Evolutionary conservation across 768 basidiomycete species (phyloP).

Genomic region (Podaxis sp.): DNA sequence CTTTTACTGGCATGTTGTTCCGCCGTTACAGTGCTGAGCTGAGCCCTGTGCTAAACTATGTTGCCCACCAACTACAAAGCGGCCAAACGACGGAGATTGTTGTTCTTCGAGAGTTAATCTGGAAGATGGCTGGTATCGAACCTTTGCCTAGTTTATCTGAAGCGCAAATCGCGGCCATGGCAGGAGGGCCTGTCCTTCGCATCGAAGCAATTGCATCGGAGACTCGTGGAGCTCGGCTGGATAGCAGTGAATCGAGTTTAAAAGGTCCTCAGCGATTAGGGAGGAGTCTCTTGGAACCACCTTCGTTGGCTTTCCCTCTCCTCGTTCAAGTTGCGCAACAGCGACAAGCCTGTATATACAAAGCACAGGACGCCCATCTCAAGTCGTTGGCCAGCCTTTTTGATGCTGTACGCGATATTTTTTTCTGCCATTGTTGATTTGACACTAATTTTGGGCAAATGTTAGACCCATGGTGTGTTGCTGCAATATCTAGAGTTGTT

Average conservation of each 20-base stretch:
- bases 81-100: constrained; percentile 86
- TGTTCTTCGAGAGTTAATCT: constrained; percentile 89
- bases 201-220: constrained; percentile 84
- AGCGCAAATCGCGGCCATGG: constrained; percentile 85
- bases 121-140: constrained; percentile 94
- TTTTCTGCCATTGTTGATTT: constrained; percentile 16
- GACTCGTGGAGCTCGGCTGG: constrained; percentile 71
- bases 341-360: constrained; percentile 80
- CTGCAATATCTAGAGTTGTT: constrained; percentile 91
- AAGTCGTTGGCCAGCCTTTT: constrained; percentile 87
- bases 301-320: constrained; percentile 74
- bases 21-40: constrained; percentile 82
- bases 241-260: constrained; percentile 59
- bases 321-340: constrained; percentile 92
- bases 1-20: constrained; percentile 92
- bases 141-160: constrained; percentile 89
- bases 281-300: constrained; percentile 61
- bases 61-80: constrained; percentile 85
- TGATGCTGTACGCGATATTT: constrained; percentile 67
- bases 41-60: constrained; percentile 81
- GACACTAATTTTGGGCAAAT: constrained; percentile 12
- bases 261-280: constrained; percentile 71
- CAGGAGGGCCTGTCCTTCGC: constrained; percentile 83
- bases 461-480: constrained; percentile 86
- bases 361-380: constrained; percentile 69